Percentiles rank a stretch among this genome's conserved stretches.
phyloP scores from a whole-genome alignment of 2,329 filamentous ascomycete genomes.

The Exserohilum rostratum region DNA sequence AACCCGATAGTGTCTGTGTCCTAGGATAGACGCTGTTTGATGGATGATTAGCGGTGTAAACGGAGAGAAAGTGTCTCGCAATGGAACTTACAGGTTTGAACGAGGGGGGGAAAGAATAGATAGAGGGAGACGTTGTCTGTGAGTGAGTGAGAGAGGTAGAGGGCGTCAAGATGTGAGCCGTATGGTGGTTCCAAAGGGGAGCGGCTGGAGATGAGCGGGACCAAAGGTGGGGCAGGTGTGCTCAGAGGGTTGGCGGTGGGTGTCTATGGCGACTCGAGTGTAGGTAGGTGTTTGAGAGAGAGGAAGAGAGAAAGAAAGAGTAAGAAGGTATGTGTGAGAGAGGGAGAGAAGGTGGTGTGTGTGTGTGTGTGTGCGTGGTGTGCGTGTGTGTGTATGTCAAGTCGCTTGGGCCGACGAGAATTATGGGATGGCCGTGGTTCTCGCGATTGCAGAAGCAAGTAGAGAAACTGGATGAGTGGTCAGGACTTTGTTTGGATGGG shows the following conservation, averaged over 20 bases:
- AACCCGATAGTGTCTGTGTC: not conserved
- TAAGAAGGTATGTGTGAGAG: too few species aligned
- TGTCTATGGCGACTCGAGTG: constrained; percentile 1
- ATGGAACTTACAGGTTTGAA: constrained; percentile 7
- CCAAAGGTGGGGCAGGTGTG: constrained; percentile 17
- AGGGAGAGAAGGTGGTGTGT: too few species aligned
- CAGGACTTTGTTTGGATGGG: constrained; percentile 8
- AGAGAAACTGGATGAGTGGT: constrained; percentile 2
- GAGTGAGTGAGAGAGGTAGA: not conserved
- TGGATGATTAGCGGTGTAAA: not conserved
- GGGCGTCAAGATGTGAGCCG: not conserved
- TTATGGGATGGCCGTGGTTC: constrained; percentile 3
- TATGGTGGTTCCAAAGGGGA: not conserved
- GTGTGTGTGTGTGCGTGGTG: not conserved
- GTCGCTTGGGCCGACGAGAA: constrained; percentile 4
- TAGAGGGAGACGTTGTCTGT: not conserved
- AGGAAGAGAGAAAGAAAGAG: too few species aligned
- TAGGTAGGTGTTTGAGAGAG: too few species aligned
- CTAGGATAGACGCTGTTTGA: not conserved
- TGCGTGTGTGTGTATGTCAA: constrained; percentile 1
- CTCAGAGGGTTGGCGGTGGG: not conserved
- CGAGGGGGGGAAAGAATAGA: not conserved
- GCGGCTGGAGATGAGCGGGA: constrained; percentile 11
- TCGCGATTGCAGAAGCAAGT: constrained; percentile 12
- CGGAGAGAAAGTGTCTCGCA: not conserved